Conservation (phyloP, 176 grass and related monocot species). For the Lolium perenne region DNA sequence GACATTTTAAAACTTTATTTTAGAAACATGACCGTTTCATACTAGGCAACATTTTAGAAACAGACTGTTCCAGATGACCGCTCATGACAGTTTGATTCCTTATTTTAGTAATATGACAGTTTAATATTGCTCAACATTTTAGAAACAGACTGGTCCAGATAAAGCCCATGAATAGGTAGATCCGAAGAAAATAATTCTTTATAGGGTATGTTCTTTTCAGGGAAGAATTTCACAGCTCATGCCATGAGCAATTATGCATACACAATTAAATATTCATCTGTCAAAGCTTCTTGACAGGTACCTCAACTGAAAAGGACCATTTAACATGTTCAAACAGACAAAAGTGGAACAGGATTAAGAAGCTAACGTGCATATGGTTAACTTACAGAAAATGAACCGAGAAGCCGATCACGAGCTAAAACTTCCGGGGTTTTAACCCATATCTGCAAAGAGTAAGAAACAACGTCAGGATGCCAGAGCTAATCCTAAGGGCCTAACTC, state of each 20-base stretch:
- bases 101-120: background rate
- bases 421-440: slow-evolving; percentile 98
- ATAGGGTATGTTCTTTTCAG: slow-evolving; percentile 13
- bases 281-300: background rate
- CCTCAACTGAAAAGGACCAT: background rate
- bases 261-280: slow-evolving; percentile 9
- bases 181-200: background rate
- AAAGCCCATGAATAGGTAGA: background rate
- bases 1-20: too few relatives aligned
- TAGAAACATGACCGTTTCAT: background rate
- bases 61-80: background rate
- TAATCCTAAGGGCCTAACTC: background rate
- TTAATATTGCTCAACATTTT: background rate
- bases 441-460: slow-evolving; percentile 60
- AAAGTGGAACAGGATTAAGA: background rate
- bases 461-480: background rate
- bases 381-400: slow-evolving; percentile 96
- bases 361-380: background rate
- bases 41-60: slow-evolving; percentile 6
- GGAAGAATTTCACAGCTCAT: slow-evolving; percentile 36
- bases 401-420: slow-evolving; percentile 89
- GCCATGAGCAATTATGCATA: slow-evolving; percentile 38
- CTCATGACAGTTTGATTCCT: background rate
- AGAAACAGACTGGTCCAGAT: slow-evolving; percentile 13
- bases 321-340: background rate